Conservation (phyloP, 768 basidiomycete genomes). For the Rhizopogon vesiculosus region DNA sequence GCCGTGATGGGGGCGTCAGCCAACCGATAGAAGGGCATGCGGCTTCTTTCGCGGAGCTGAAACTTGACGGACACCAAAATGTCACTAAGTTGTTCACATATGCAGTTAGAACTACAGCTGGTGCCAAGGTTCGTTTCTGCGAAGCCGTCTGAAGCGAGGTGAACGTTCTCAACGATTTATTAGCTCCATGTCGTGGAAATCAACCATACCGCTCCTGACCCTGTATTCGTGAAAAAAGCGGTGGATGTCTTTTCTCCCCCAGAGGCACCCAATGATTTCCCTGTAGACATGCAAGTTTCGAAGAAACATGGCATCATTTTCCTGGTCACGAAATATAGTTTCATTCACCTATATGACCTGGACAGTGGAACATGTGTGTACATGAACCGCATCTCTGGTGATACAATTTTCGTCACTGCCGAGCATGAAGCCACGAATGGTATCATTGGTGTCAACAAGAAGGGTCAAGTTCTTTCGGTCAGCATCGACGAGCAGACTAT, state of each 20-base stretch:
- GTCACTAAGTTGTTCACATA: conserved; percentile 92
- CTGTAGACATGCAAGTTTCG: conserved; percentile 99
- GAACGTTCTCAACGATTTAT: conserved; percentile 5
- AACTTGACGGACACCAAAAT: conserved; percentile 82
- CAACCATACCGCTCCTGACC: conserved; percentile 89
- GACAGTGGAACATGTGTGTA: conserved; percentile 97
- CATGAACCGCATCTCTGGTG: conserved; percentile 99
- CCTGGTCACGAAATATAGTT: conserved; percentile 97
- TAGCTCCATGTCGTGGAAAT: conserved; percentile 99
- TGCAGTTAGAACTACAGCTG: conserved; percentile 89
- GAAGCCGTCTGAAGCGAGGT: not conserved
- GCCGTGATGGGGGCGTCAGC: conserved; percentile 85
- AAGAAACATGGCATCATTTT: conserved; percentile 96
- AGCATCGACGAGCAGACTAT: conserved; percentile 97
- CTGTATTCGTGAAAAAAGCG: conserved; percentile 93
- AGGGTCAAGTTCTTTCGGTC: conserved; percentile 96
- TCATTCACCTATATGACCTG: conserved; percentile 98
- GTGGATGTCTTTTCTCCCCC: conserved; percentile 99
- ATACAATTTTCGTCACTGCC: conserved; percentile 98
- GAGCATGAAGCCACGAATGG: conserved; percentile 92
- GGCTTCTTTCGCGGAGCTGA: conserved; percentile 90
- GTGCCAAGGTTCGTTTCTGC: conserved; percentile 76
- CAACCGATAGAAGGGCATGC: conserved; percentile 99
- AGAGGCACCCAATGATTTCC: conserved; percentile 97
- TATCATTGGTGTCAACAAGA: conserved; percentile 99